Evolutionary conservation across 371 early-diverging fungal genomes (phyloP), one percentile per base, ranked within the genome.

Genomic region (Nematocida major): DNA sequence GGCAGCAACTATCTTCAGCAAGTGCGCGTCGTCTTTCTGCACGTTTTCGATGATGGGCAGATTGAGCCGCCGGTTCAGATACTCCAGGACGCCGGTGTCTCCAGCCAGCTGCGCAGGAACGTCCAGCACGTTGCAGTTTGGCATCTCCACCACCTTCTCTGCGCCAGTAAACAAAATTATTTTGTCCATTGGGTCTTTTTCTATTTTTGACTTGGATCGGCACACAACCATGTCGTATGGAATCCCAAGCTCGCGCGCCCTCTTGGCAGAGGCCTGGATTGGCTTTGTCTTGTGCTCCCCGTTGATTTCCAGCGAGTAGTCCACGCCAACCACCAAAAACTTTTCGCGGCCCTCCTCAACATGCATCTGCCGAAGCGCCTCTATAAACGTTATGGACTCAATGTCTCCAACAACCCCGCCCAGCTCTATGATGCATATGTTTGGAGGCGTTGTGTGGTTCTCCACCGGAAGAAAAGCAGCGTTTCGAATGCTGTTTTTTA

Each of bases 271-370:
- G 53, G 90, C 89, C 85, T 97, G 97, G 5, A 96, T 94, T 61
- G 95, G 95, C 88, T 96, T 96, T 39, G 96, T 96, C 89, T 98
- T 97, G 85, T 95, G 95, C 82, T 96, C 96, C 63, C 92, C 93
- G 32, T 94, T 94, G 32, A 98, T 91, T 3, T 95, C 90, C 51
- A 96, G 95, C 1, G 97, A 89, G 62, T 96, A 87, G 22, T 96
- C 95, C 15, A 97, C 96, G 81, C 94, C 94, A 78, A 96, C 92
- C 80, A 95, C 83, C 68, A 90, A 90, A 82, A 95, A 95, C 88
- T 95, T 94, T 47, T 92, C 92, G 79, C 89, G 89, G n/a, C 94
- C 95, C 20, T 95, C 94, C 78, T 94, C 91, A 88, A 91, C 91
- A 82, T 94, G 92, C 88, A 97, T 93, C 84, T 96, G 96, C 80